Percentiles rank a stretch among this genome's conserved stretches.
These are phyloP conservation scores for Glycine latifolia DNA, from an alignment of 306 rosid species.

Conservation along the genomic window DNA sequence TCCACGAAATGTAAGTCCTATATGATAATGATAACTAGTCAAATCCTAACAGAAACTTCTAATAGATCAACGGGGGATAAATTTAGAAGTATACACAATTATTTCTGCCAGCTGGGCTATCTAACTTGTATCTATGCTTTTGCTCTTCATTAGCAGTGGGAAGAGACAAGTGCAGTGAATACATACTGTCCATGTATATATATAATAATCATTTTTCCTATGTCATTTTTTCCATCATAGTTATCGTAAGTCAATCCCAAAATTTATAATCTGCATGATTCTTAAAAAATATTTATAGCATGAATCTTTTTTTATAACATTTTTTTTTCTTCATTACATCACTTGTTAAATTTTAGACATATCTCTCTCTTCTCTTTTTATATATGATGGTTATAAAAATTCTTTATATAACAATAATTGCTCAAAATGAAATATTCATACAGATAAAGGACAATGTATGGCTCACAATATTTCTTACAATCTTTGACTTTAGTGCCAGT, in stretches of 20 bases:
- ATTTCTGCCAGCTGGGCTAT: constrained; percentile 37
- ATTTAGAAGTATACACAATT: constrained; percentile 33
- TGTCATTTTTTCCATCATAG: not conserved
- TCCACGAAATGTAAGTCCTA: constrained; percentile 33
- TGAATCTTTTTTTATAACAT: not conserved
- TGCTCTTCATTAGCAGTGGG: constrained; percentile 10
- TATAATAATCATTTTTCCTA: not conserved
- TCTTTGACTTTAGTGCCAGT: constrained; percentile 40
- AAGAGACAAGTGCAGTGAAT: constrained; percentile 20
- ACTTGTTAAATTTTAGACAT: not conserved
- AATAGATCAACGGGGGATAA: constrained; percentile 14
- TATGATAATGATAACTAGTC: constrained; percentile 34
- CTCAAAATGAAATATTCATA: constrained; percentile 21
- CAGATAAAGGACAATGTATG: constrained; percentile 20
- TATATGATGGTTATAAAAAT: not conserved
- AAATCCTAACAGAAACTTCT: constrained; percentile 42
- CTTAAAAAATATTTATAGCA: not conserved
- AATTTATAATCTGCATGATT: constrained; percentile 20
- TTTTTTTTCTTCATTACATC: not conserved
- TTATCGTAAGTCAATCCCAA: constrained; percentile 27
- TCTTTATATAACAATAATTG: not conserved
- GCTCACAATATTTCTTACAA: constrained; percentile 26
- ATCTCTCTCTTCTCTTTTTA: not conserved
- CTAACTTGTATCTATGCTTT: not conserved
- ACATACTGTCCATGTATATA: not conserved